Conservation (phyloP, 1,284 basidiomycete genomes). For the Xerocomus cyaneibrunnescens region DNA sequence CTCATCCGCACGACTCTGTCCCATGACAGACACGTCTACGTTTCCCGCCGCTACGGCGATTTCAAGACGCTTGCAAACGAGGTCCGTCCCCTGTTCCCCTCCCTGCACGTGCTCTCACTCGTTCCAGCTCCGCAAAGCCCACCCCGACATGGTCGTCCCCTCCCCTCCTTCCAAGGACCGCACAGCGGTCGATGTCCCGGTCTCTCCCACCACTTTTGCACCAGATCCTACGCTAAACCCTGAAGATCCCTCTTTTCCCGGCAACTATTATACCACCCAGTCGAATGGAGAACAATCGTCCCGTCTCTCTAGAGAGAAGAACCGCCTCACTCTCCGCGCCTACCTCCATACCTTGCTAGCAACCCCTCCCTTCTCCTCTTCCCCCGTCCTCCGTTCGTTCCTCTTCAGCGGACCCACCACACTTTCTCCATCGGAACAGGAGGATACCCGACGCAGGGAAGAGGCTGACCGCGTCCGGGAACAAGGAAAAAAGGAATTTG, state of each 20-base stretch:
- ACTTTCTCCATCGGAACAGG: conserved; percentile 72
- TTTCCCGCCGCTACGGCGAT: conserved; percentile 93
- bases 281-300: conserved; percentile 18
- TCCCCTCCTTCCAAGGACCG: conserved; percentile 86
- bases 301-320: conserved; percentile 88
- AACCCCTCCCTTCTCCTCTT: conserved; percentile 76
- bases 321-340: conserved; percentile 90
- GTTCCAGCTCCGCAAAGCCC: conserved; percentile 74
- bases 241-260: conserved; percentile 8
- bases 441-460: conserved; percentile 79
- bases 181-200: conserved; percentile 57
- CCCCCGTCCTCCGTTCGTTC: conserved; percentile 85
- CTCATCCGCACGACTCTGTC: conserved; percentile 85
- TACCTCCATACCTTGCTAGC: conserved; percentile 84
- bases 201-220: conserved; percentile 11
- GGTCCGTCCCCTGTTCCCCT: conserved; percentile 44
- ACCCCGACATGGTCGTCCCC: conserved; percentile 77
- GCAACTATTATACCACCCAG: conserved; percentile 1
- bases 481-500: conserved; percentile 84
- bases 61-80: conserved; percentile 86
- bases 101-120: conserved; percentile 15
- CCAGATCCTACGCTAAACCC: not conserved
- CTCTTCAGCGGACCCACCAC: conserved; percentile 76
- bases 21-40: conserved; percentile 75
- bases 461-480: conserved; percentile 91